A percentile compares a stretch with the other conserved stretches of the same genome.
These are phyloP conservation scores for Fusarium penzigii DNA, from an alignment of 2,329 filamentous ascomycete genomes.

Conservation along the genomic window DNA sequence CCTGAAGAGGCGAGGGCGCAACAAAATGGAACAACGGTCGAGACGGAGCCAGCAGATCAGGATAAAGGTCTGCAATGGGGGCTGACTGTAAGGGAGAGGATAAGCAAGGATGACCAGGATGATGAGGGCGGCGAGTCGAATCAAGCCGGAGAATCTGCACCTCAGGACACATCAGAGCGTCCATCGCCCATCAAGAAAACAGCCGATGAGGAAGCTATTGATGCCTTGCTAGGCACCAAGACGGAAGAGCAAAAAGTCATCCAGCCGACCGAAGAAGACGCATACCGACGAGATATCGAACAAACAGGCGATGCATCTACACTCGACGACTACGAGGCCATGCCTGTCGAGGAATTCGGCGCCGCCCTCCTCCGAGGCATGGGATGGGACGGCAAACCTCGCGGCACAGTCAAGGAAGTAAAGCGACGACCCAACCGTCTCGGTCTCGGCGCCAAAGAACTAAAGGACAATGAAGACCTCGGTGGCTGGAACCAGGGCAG, in stretches of 20 bases:
- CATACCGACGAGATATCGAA: conserved; percentile 69
- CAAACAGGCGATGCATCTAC: conserved; percentile 74
- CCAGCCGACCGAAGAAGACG: conserved; percentile 61
- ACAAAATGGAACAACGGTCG: conserved; percentile 34
- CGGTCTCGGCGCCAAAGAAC: conserved; percentile 85
- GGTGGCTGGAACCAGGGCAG: conserved; percentile 78
- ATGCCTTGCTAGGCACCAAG: conserved; percentile 63
- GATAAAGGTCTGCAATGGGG: conserved; percentile 59
- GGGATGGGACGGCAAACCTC: conserved; percentile 81
- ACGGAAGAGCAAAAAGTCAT: conserved; percentile 54
- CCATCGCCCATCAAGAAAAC: conserved; percentile 15
- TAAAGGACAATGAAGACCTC: conserved; percentile 70
- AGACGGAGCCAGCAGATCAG: conserved; percentile 44
- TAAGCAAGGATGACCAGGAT: conserved; percentile 57
- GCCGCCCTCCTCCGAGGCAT: conserved; percentile 87
- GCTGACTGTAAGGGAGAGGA: conserved; percentile 46
- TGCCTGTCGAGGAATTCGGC: conserved; percentile 94
- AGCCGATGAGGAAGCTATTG: conserved; percentile 59
- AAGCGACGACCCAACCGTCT: conserved; percentile 77
- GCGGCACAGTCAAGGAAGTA: conserved; percentile 59
- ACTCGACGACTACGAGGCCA: conserved; percentile 80
- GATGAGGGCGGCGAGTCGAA: conserved; percentile 20
- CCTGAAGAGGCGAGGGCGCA: conserved; percentile 55
- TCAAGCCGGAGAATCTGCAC: conserved; percentile 3
- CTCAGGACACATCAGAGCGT: conserved; percentile 6